Evolutionary conservation across 1,139 yeast genomes (phyloP), one percentile per base, ranked within the genome.

Genomic region (Sugiyamaella castrensis): DNA sequence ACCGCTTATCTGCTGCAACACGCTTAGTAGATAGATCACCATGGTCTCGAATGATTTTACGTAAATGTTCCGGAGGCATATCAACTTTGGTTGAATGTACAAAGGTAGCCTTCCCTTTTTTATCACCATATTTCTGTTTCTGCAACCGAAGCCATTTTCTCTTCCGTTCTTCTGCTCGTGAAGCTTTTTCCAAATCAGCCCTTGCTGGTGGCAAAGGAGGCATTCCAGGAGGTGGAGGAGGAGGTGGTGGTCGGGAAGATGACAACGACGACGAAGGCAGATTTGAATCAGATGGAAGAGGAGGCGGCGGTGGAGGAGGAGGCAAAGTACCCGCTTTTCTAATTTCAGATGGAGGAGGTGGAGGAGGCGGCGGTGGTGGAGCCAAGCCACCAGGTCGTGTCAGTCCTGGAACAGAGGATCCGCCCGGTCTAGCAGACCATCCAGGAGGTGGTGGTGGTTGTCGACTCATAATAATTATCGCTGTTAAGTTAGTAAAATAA

Each of bases 41-140:
- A 62, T 89, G 96, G 57, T 83, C 91, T 46, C 77, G 76, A 66
- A 91, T 82, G 54, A 89, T 86, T 64, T 87, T 88, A 36, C 98
- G 76, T 37, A 92, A 70, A 70, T 91, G 97, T 62, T 91, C 96
- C 0, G 96, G 95, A 0, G 98, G 98, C 92, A 91, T 84, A 57
- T 87, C 91, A 2, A 82, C 79, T 60, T 87, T 87, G 8, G 77
- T 76, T 0, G 87, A 76, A 47, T 75, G 80, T 3, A 80, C 80
- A 51, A 71, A 68, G 1, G 73, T 71, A 1, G 69, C 68, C 29
- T 68, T 65, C 28, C 60, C 58, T 46, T 69, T 61, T 52, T 68
- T 69, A 46, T 64, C 61, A 39, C 69, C 64, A 57, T 64, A 81
- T 54, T 87, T 70, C 43, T 65, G 68, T 63, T 82, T 84, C 58